Percentiles rank a stretch among this genome's conserved stretches.
phyloP scores from a whole-genome alignment of 2,329 filamentous ascomycete species.

The Lasiodiplodia hormozganensis region DNA sequence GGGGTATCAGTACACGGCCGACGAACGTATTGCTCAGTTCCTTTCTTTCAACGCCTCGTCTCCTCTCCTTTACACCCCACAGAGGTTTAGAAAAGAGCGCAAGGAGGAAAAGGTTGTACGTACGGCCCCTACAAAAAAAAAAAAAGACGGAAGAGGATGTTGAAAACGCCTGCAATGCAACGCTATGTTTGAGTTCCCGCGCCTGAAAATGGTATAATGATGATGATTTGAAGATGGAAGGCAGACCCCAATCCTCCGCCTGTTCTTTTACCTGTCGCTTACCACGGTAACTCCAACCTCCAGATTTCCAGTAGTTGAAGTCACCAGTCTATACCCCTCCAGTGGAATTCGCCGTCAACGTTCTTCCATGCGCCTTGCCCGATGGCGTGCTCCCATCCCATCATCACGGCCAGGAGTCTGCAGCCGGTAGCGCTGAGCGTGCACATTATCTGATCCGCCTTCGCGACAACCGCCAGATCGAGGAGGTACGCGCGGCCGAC shows the following conservation, averaged over 20 bases:
- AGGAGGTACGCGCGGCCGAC: conserved; percentile 83
- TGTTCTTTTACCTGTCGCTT: no score
- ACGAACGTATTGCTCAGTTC: background rate
- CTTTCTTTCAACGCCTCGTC: background rate
- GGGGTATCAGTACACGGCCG: background rate
- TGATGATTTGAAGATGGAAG: background rate
- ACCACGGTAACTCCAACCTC: background rate
- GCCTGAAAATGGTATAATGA: conserved; percentile 12
- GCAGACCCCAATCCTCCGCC: background rate
- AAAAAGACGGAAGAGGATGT: background rate
- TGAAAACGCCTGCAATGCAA: conserved; percentile 21
- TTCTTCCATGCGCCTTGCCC: conserved; percentile 32
- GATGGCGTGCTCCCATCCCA: conserved; percentile 73
- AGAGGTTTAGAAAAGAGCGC: background rate
- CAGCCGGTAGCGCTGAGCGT: conserved; percentile 73
- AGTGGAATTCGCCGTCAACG: conserved; percentile 45
- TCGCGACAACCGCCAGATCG: conserved; percentile 76
- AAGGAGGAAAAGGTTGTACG: background rate
- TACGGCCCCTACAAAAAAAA: background rate
- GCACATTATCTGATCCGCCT: conserved; percentile 75
- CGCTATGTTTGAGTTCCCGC: conserved; percentile 7
- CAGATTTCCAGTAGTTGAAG: background rate
- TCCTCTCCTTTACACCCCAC: background rate
- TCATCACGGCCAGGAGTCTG: conserved; percentile 79
- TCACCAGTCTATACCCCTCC: conserved; percentile 47